Evolutionary conservation across 1,284 basidiomycete species (phyloP), one percentile per base, ranked within the genome.

Genomic region (Cryptococcus floricola): DNA sequence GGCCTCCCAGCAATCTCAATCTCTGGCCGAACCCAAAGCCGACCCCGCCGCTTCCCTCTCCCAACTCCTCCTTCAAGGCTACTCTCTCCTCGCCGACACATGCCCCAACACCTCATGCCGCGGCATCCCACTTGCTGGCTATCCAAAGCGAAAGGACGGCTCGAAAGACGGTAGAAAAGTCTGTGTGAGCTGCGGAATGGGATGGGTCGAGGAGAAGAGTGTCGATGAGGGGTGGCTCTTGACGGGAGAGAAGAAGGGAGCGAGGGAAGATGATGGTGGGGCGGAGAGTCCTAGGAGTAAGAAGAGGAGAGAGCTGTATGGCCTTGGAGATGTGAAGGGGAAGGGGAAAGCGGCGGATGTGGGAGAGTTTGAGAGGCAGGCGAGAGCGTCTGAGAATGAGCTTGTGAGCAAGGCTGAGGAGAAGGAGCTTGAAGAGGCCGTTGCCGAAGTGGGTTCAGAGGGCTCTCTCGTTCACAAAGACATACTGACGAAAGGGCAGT

Each of bases 111-210:
- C 68, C 3, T 44, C 57, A 4, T 77, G 76, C 54, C 54, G 58
- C 25, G 74, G 72, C 14, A 66, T 77, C 8, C 76, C 44, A 74
- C 66, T 77, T 19, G 71, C 77, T 10, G 76, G 76, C 1, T 73
- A 70, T 52, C 76, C 76, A 1, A 57, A 65, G 25, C 61, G 60
- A 23, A 53, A 60, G 18, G 69, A 70, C 39, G 70, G 69, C 0
- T 57, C 50, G 1, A 66, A 61, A 39, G 71, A 73, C 48, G 57
- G 63, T 12, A 60, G 68, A 41, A 62, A 63, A 54, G 62, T 68
- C 62, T 75, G 74, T 46, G 74, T 75, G 5, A 49, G 53, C 13
- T 75, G 74, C 48, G 67, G 66, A 10, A 56, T 58, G 18, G 56
- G 69, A 42, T 75, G 66, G 64, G 62, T 74, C 27, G 63, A 65